These are phyloP conservation scores for Pichia nakasei DNA, from an alignment of 805 yeast species.

Conservation along the genomic window DNA sequence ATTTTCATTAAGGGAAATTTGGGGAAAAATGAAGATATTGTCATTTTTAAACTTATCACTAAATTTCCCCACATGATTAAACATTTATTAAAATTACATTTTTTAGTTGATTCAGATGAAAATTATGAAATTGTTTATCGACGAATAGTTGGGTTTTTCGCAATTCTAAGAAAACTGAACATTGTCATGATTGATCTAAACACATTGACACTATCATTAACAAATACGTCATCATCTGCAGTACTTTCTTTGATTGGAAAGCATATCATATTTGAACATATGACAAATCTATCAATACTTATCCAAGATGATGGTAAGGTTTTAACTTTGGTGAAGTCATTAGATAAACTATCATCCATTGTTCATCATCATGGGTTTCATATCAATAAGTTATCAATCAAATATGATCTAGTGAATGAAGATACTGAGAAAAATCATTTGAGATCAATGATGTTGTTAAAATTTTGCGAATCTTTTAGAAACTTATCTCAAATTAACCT, in stretches of 20 bases:
- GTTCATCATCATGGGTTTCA: conserved; percentile 18
- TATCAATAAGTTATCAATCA: conserved; percentile 18
- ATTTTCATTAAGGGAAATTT: conserved; percentile 21
- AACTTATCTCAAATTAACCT: conserved; percentile 15
- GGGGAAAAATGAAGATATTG: conserved; percentile 28
- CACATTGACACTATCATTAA: conserved; percentile 22
- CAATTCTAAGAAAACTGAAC: conserved; percentile 26
- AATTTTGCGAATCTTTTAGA: conserved; percentile 21
- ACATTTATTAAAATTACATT: conserved; percentile 19
- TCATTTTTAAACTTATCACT: conserved; percentile 23
- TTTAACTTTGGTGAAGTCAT: conserved; percentile 21
- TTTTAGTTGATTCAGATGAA: conserved; percentile 17
- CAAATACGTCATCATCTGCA: conserved; percentile 26
- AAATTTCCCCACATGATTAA: conserved; percentile 20
- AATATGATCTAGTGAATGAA: conserved; percentile 17
- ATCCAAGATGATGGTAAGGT: conserved; percentile 26
- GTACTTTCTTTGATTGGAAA: conserved; percentile 21
- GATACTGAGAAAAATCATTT: conserved; percentile 27
- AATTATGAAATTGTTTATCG: conserved; percentile 24
- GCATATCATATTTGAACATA: conserved; percentile 25
- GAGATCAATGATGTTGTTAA: conserved; percentile 25
- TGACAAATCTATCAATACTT: conserved; percentile 19
- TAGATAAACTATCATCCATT: conserved; percentile 20
- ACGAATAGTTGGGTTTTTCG: conserved; percentile 27
- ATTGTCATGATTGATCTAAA: conserved; percentile 19